Percentiles rank a stretch among this genome's conserved stretches.
Conservation (phyloP, 495 filamentous ascomycete species). For the Tuber aestivum region DNA sequence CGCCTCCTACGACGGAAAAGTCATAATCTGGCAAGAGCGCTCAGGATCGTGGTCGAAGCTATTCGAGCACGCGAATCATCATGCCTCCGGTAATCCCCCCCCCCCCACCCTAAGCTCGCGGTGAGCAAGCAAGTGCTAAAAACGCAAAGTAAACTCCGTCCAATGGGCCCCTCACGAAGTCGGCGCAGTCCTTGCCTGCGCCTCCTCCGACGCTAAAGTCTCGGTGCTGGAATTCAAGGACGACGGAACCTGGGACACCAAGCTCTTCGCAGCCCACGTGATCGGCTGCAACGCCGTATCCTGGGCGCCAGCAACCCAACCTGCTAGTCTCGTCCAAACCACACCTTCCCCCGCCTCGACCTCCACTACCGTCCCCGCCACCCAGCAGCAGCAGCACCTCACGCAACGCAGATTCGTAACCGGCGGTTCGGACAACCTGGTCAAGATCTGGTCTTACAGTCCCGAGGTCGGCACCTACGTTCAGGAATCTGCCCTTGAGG, state of each 20-base stretch:
- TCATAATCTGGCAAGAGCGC: slow-evolving; percentile 93
- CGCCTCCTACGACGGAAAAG: slow-evolving; percentile 92
- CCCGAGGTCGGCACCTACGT: slow-evolving; percentile 53
- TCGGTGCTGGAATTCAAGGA: slow-evolving; percentile 93
- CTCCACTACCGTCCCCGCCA: slow-evolving; percentile 48
- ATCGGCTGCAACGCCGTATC: slow-evolving; percentile 90
- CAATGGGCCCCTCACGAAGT: slow-evolving; percentile 95
- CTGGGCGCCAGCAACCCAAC: slow-evolving; percentile 79
- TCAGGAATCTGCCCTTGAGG: slow-evolving; percentile 53
- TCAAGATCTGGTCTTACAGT: slow-evolving; percentile 77
- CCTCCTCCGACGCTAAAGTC: slow-evolving; percentile 86
- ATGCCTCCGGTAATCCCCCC: slow-evolving; percentile 37
- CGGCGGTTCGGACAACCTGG: slow-evolving; percentile 82
- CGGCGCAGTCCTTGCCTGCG: slow-evolving; percentile 90
- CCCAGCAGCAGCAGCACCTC: slow-evolving; percentile 3
- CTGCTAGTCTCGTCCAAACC: slow-evolving; percentile 63
- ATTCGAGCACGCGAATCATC: slow-evolving; percentile 39
- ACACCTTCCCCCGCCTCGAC: slow-evolving; percentile 55
- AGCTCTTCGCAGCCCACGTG: slow-evolving; percentile 84
- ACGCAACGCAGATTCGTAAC: slow-evolving; percentile 73
- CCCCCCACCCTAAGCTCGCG: background rate
- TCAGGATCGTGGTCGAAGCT: slow-evolving; percentile 39
- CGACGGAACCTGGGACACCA: slow-evolving; percentile 72
- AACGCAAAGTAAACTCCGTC: slow-evolving; percentile 71
- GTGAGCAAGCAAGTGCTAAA: slow-evolving; percentile 12